phyloP scores from a whole-genome alignment of 2,329 filamentous ascomycete species.

The Epichloe sylvatica region DNA sequence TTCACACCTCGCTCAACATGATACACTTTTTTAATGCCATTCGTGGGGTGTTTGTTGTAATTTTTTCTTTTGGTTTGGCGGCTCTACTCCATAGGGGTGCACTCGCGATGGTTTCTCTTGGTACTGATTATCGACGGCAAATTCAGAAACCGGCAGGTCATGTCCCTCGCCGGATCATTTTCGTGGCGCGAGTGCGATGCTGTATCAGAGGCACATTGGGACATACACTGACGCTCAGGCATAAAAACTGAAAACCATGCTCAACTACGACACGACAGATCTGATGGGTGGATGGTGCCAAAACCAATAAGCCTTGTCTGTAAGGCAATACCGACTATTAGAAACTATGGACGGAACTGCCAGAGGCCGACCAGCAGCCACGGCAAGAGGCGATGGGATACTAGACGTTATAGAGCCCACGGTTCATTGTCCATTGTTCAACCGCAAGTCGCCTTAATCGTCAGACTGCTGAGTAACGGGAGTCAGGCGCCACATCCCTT shows the following conservation, averaged over 20 bases:
- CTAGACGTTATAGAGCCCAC: background rate
- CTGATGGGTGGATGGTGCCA: background rate
- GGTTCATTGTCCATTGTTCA: background rate
- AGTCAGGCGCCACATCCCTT: background rate
- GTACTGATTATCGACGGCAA: background rate
- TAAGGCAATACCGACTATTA: background rate
- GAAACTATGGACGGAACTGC: background rate
- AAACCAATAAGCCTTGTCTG: background rate
- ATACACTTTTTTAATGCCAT: background rate
- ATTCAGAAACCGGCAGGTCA: background rate
- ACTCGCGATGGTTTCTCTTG: no score
- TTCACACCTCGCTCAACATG: background rate
- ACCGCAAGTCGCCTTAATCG: no score
- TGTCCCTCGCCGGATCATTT: no score
- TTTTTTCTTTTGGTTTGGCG: background rate
- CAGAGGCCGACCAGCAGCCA: background rate
- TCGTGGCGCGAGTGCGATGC: no score
- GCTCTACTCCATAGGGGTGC: no score
- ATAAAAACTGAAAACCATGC: no score
- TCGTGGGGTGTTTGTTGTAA: background rate
- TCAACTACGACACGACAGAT: no score
- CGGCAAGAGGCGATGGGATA: background rate
- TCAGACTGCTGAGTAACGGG: background rate
- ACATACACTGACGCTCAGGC: no score
- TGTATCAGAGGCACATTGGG: no score